These are phyloP conservation scores for Pilatotrama ljubarskyi DNA, from an alignment of 768 basidiomycete genomes.

Conservation along the genomic window DNA sequence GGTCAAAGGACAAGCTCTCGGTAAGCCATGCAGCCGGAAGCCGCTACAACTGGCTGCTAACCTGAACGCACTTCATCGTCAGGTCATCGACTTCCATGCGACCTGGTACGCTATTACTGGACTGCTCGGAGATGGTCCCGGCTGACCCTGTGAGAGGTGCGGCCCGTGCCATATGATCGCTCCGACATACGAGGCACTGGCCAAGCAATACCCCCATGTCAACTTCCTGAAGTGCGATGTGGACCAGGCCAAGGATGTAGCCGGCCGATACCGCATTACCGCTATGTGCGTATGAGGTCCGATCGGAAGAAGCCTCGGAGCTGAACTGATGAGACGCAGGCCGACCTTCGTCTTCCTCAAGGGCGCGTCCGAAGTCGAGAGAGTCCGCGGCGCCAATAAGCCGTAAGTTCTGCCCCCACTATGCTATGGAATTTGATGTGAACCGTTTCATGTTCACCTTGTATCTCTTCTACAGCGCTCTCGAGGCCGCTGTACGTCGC, in stretches of 20 bases:
- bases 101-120: constrained; percentile 55
- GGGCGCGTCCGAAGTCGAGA: constrained; percentile 64
- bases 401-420: constrained; percentile 42
- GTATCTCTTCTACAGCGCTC: constrained; percentile 42
- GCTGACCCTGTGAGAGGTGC: constrained; percentile 55
- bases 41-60: not conserved
- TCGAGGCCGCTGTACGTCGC: constrained; percentile 59
- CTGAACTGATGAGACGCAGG: constrained; percentile 41
- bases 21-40: constrained; percentile 38
- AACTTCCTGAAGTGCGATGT: constrained; percentile 88
- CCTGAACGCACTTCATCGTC: not conserved
- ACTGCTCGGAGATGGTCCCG: not conserved
- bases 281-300: constrained; percentile 59
- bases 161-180: constrained; percentile 85
- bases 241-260: constrained; percentile 69
- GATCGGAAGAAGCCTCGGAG: not conserved
- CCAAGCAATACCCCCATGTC: constrained; percentile 65
- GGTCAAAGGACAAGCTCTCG: constrained; percentile 63
- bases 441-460: not conserved
- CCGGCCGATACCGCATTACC: constrained; percentile 57
- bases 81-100: constrained; percentile 90
- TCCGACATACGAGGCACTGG: constrained; percentile 67
- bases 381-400: constrained; percentile 71
- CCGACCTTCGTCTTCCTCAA: constrained; percentile 83
- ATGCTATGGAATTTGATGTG: not conserved